A percentile compares a stretch with the other conserved stretches of the same genome.
Conservation (phyloP, 1,284 basidiomycete genomes). For the Rhodotorula sp. region DNA sequence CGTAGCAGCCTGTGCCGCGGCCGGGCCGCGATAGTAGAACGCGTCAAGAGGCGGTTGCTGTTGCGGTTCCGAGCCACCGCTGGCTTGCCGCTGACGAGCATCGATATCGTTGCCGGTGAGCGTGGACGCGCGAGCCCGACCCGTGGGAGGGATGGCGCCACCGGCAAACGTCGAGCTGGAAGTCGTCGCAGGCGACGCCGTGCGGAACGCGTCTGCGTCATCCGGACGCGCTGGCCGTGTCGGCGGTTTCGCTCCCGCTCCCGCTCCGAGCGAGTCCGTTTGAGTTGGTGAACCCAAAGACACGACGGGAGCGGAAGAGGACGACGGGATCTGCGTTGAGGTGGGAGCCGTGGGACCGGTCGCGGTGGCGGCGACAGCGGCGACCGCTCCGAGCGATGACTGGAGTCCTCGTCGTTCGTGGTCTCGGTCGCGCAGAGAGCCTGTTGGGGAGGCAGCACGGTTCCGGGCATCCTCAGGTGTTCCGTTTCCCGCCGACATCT, state of each 20-base stretch:
- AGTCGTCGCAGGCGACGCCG: neutral
- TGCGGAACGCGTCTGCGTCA: constrained; percentile 23
- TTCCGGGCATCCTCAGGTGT: constrained; percentile 1
- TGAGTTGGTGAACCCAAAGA: neutral
- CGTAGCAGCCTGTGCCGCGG: neutral
- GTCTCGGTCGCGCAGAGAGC: constrained; percentile 1
- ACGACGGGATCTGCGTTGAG: neutral
- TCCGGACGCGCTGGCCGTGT: constrained; percentile 27
- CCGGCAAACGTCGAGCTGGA: neutral
- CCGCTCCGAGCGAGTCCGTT: neutral
- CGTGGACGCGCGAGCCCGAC: neutral
- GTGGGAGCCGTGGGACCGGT: neutral
- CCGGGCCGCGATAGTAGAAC: constrained; percentile 21
- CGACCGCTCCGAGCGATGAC: neutral
- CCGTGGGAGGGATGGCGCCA: neutral
- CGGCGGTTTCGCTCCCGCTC: constrained; percentile 8
- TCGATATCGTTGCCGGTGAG: neutral
- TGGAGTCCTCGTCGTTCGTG: constrained; percentile 1
- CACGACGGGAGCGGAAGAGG: neutral
- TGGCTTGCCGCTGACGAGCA: neutral
- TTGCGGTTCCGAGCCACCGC: constrained; percentile 14
- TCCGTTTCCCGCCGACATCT: neutral
- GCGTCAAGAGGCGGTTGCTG: constrained; percentile 16
- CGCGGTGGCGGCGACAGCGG: neutral
- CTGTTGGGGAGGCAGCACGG: constrained; percentile 24